phyloP scores from a whole-genome alignment of 1,284 basidiomycete species.

The Flammula alnicola region DNA sequence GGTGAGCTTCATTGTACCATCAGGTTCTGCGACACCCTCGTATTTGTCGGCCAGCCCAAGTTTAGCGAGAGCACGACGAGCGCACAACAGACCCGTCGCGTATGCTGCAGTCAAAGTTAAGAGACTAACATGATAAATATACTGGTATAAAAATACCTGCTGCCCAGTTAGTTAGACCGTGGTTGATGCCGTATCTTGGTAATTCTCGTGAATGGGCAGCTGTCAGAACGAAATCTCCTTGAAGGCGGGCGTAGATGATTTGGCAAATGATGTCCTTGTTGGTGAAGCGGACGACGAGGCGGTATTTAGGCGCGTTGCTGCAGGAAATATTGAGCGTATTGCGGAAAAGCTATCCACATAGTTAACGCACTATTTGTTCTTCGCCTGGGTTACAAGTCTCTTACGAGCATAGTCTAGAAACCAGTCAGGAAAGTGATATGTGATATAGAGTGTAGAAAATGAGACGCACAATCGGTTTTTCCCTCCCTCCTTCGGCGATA shows the following conservation, averaged over 20 bases:
- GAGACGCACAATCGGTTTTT: constrained; percentile 90
- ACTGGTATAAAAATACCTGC: constrained; percentile 63
- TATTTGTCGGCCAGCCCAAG: constrained; percentile 99
- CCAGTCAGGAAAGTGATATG: constrained; percentile 3
- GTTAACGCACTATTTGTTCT: constrained; percentile 93
- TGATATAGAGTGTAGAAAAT: constrained; percentile 1
- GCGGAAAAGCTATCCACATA: neutral
- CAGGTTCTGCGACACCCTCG: constrained; percentile 92
- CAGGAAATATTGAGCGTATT: constrained; percentile 1
- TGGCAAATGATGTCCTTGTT: constrained; percentile 93
- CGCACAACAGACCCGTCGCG: constrained; percentile 95
- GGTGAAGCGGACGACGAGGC: constrained; percentile 97
- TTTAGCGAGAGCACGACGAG: constrained; percentile 94
- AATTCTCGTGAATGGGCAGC: constrained; percentile 92
- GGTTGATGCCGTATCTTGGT: constrained; percentile 95
- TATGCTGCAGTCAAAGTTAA: constrained; percentile 68
- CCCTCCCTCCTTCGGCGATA: constrained; percentile 96
- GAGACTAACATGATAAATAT: neutral
- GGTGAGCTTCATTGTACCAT: constrained; percentile 84
- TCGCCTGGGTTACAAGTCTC: constrained; percentile 95
- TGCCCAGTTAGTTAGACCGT: constrained; percentile 99
- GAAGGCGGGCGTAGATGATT: constrained; percentile 96
- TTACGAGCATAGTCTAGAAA: constrained; percentile 94
- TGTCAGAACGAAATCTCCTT: constrained; percentile 94
- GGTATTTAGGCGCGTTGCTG: constrained; percentile 96